phyloP scores from a whole-genome alignment of 148 eudicot genomes.

The Spergularia marina region DNA sequence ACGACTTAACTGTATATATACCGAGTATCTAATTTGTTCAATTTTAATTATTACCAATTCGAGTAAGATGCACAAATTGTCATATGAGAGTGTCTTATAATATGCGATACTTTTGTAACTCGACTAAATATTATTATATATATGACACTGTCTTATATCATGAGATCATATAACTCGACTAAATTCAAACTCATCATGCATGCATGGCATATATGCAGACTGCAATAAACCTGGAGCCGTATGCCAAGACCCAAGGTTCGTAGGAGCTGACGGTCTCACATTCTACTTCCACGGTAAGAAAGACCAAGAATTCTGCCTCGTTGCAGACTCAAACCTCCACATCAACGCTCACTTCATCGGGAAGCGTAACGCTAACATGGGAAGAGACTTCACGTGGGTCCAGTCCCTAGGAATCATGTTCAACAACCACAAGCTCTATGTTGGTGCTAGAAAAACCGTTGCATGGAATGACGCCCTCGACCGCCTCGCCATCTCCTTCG shows the following conservation, averaged over 20 bases:
- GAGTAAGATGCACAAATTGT: too few relatives aligned
- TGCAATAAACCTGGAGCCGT: slow-evolving; percentile 68
- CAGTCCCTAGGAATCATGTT: slow-evolving; percentile 60
- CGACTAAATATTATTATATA: too few relatives aligned
- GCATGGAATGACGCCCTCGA: slow-evolving; percentile 48
- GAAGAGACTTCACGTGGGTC: slow-evolving; percentile 73
- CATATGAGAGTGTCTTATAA: too few relatives aligned
- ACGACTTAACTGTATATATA: too few relatives aligned
- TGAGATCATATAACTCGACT: too few relatives aligned
- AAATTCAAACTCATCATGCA: not conserved
- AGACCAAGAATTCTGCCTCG: slow-evolving; percentile 60
- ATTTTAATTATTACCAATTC: too few relatives aligned
- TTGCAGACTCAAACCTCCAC: slow-evolving; percentile 60
- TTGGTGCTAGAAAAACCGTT: slow-evolving; percentile 50
- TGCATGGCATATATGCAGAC: too few relatives aligned
- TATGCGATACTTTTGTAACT: too few relatives aligned
- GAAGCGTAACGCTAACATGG: slow-evolving; percentile 44
- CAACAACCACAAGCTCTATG: slow-evolving; percentile 42
- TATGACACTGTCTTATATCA: too few relatives aligned
- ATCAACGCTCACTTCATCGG: slow-evolving; percentile 74
- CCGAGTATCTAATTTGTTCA: too few relatives aligned
- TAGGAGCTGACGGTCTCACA: slow-evolving; percentile 54
- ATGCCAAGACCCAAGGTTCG: slow-evolving; percentile 58
- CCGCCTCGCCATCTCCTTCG: slow-evolving; percentile 42
- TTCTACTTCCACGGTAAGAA: slow-evolving; percentile 75